Evolutionary conservation across 306 rosid species (phyloP), one percentile per base, ranked within the genome.

Genomic region (Trichosanthes truncata): DNA sequence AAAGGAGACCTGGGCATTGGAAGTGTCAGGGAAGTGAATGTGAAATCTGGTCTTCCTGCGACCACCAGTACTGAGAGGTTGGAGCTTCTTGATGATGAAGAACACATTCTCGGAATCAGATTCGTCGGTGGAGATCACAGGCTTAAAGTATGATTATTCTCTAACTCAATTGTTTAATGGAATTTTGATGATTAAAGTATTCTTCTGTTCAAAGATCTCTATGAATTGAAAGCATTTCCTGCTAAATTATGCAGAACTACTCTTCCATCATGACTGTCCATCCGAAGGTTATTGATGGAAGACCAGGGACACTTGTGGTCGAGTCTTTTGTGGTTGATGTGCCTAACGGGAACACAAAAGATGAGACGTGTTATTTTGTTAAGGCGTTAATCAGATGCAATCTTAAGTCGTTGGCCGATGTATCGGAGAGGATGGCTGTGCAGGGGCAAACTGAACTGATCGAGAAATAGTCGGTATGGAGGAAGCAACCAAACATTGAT

Each of bases 351-450:
- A 96, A 96, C 91, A 96, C 98, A 20, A 88, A 82, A 83, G 99
- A 93, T 4, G 99, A 96, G 83, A 96, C 99, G 9, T 91, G 99
- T 81, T 93, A 89, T 90, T 96, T 96, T 40, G 96, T 96, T 5
- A 89, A 96, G 85, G 98, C 98, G 3, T 83, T 96, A 85, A 93
- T 96, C 80, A 83, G 94, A 86, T 96, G 99, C 91, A 96, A 96
- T 84, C 90, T 96, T 40, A 96, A 92, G 83, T 90, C 99, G 18
- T 87, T 96, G 87, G 94, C 97, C n/a, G 96, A 91, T 80, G 98
- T 96, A 84, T 96, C 99, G 0, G 98, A 96, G 90, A 86, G 99
- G 83, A 93, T 93, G 97, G 99, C 99, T 0, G 94, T 90, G 85
- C 96, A 84, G 86, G 97, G 90, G 73, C 85, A 84, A 78, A 88